phyloP scores from a whole-genome alignment of 2,329 filamentous ascomycete genomes.

The Colletotrichum navitas region DNA sequence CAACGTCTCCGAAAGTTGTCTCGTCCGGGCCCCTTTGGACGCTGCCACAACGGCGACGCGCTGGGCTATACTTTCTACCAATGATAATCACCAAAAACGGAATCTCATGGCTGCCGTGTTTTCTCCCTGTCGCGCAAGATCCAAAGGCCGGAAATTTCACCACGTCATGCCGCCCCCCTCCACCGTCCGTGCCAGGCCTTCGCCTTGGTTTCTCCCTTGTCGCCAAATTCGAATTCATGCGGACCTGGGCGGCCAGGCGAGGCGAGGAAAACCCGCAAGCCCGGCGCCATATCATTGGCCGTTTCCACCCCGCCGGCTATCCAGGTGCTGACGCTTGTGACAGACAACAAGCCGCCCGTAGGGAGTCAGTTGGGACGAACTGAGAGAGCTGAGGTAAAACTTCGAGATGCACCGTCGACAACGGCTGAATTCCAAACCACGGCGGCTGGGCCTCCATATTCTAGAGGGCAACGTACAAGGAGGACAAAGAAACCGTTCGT shows the following conservation, averaged over 20 bases:
- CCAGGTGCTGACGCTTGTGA: slow-evolving; percentile 9
- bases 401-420: neutral
- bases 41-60: neutral
- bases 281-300: slow-evolving; percentile 14
- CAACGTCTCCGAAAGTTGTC: neutral
- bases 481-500: slow-evolving; percentile 10
- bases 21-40: neutral
- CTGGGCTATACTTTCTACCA: neutral
- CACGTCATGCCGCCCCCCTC: slow-evolving; percentile 36
- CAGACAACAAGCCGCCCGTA: slow-evolving; percentile 17
- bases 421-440: slow-evolving; percentile 3
- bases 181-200: slow-evolving; percentile 10
- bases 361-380: neutral
- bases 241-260: slow-evolving; percentile 7
- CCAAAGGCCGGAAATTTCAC: slow-evolving; percentile 35
- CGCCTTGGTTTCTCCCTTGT: slow-evolving; percentile 22
- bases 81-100: neutral
- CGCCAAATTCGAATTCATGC: slow-evolving; percentile 19
- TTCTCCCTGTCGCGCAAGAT: slow-evolving; percentile 19
- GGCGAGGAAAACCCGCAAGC: neutral
- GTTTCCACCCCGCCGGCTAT: neutral
- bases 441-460: neutral
- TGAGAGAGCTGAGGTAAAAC: slow-evolving; percentile 3
- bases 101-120: slow-evolving; percentile 5
- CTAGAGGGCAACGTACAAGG: neutral